These are phyloP conservation scores for Acmispon strigosus DNA, from an alignment of 306 rosid species.

Conservation along the genomic window DNA sequence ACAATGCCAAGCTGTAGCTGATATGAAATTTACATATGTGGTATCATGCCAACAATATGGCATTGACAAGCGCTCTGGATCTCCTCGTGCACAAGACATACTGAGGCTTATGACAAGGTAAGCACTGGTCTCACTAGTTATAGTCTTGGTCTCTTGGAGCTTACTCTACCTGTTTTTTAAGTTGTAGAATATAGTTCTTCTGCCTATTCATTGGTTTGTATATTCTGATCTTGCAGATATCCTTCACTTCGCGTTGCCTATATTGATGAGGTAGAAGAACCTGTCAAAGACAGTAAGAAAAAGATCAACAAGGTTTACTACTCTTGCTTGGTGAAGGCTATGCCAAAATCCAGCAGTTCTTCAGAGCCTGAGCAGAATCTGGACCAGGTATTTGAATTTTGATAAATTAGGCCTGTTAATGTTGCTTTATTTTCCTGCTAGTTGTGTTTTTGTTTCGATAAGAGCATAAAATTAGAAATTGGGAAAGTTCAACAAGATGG, in stretches of 20 bases:
- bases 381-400: conserved; percentile 64
- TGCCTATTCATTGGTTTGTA: not conserved
- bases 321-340: conserved; percentile 91
- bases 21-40: conserved; percentile 92
- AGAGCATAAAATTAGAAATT: not conserved
- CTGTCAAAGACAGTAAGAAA: conserved; percentile 61
- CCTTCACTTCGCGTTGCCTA: conserved; percentile 97
- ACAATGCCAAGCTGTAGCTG: conserved; percentile 93
- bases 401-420: not conserved
- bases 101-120: conserved; percentile 90
- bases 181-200: not conserved
- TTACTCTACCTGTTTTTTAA: not conserved
- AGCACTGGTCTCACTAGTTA: not conserved
- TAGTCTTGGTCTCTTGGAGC: not conserved
- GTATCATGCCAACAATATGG: conserved; percentile 96
- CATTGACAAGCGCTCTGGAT: conserved; percentile 85
- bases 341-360: conserved; percentile 73
- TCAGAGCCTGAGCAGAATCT: conserved; percentile 78
- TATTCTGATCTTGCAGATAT: conserved; percentile 48
- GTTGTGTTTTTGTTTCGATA: not conserved
- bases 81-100: conserved; percentile 74
- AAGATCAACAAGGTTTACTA: conserved; percentile 78
- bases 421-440: not conserved
- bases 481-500: not conserved
- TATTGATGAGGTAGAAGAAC: conserved; percentile 89